Percentiles rank a stretch among this genome's conserved stretches.
Conservation (phyloP, 2,329 filamentous ascomycete species). For the Hymenoscyphus fructigenus region DNA sequence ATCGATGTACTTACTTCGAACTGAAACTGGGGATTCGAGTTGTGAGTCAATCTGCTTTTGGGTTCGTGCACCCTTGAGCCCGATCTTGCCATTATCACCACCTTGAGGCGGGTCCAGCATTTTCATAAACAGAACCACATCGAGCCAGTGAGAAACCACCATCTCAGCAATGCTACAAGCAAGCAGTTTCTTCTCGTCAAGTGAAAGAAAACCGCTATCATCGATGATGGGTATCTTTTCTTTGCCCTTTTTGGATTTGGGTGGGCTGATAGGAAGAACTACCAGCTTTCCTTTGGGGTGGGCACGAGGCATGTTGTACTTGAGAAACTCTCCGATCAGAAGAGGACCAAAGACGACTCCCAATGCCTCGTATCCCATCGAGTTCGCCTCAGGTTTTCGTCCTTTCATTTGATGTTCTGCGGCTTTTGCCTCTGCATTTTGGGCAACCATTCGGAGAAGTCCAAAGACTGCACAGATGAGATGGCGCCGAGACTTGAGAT, state of each 20-base stretch:
- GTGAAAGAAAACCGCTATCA: conserved; percentile 26
- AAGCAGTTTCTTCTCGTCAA: conserved; percentile 55
- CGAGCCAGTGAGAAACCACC: conserved; percentile 65
- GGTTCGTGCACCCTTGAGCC: conserved; percentile 19
- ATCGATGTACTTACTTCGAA: conserved; percentile 40
- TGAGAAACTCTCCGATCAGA: conserved; percentile 57
- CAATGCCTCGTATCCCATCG: conserved; percentile 64
- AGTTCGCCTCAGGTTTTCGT: conserved; percentile 52
- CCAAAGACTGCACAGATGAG: conserved; percentile 68
- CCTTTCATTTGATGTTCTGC: conserved; percentile 51
- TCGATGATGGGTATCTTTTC: conserved; percentile 34
- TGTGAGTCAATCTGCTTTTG: conserved; percentile 18
- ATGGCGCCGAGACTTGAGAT: conserved; percentile 59
- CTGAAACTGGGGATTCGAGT: conserved; percentile 44
- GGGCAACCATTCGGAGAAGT: conserved; percentile 59
- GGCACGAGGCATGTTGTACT: conserved; percentile 43
- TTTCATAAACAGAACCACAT: conserved; percentile 60
- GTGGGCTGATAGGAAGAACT: conserved; percentile 37
- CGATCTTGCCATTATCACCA: conserved; percentile 18
- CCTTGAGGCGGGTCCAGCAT: conserved; percentile 37
- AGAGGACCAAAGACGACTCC: conserved; percentile 66
- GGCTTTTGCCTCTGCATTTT: conserved; percentile 53
- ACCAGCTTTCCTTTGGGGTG: conserved; percentile 31
- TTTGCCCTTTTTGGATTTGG: conserved; percentile 44
- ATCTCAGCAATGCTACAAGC: conserved; percentile 63